phyloP scores from a whole-genome alignment of 78 protist genomes.

The Cavenderia fasciculata region DNA sequence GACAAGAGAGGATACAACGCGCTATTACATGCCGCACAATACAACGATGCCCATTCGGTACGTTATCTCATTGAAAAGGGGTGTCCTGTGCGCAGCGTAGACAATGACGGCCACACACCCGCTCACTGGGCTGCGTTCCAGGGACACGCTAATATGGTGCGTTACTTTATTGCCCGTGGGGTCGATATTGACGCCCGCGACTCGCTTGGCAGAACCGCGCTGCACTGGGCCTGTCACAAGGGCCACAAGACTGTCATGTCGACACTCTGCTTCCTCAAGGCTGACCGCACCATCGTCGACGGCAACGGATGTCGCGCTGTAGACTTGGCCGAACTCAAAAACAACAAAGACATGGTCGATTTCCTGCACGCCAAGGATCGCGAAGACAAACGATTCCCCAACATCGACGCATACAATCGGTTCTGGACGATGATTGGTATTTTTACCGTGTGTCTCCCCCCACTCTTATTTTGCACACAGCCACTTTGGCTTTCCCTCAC shows the following conservation, averaged over 20 bases:
- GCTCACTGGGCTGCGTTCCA: slow-evolving; percentile 75
- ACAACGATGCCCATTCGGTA: slow-evolving; percentile 25
- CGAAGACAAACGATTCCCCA: background rate
- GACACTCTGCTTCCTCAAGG: background rate
- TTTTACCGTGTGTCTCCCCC: background rate
- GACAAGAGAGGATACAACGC: slow-evolving; percentile 74
- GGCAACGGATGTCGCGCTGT: background rate
- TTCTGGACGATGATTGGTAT: slow-evolving; percentile 6
- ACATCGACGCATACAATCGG: background rate
- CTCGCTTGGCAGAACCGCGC: slow-evolving; percentile 66
- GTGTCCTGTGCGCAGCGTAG: slow-evolving; percentile 42
- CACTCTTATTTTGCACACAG: background rate
- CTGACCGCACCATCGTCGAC: slow-evolving; percentile 5
- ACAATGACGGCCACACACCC: slow-evolving; percentile 67
- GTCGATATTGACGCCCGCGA: slow-evolving; percentile 31
- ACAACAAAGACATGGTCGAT: background rate
- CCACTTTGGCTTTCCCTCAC: background rate
- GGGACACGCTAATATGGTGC: slow-evolving; percentile 64
- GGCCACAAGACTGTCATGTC: slow-evolving; percentile 61
- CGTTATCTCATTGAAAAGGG: slow-evolving; percentile 54
- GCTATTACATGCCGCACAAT: slow-evolving; percentile 69
- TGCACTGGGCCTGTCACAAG: slow-evolving; percentile 73
- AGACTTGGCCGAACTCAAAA: background rate
- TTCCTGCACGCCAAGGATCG: background rate
- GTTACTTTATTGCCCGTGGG: slow-evolving; percentile 38